Evolutionary conservation across 257 asterid genomes (phyloP).

Genomic region (Nicotiana paniculata): DNA sequence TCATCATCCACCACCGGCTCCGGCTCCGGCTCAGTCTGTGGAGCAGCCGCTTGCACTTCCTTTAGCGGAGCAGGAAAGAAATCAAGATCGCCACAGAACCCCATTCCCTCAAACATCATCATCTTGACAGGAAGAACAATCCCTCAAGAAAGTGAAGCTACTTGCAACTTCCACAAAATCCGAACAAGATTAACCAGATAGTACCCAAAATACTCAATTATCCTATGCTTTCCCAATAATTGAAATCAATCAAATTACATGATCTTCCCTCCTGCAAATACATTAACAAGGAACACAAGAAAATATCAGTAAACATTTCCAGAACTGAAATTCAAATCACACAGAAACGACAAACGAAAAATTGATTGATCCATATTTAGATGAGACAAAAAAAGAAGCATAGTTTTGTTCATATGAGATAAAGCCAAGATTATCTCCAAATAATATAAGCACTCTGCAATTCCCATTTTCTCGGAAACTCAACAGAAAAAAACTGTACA

Average conservation of each 20-base stretch:
- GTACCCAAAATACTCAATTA: conserved; percentile 7
- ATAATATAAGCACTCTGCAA: background rate
- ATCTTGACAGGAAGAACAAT: conserved; percentile 18
- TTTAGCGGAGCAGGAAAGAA: conserved; percentile 54
- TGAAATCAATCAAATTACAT: background rate
- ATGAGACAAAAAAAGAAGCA: background rate
- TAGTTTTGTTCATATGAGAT: background rate
- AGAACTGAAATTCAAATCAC: background rate
- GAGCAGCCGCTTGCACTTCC: conserved; percentile 32
- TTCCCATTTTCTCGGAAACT: conserved; percentile 1
- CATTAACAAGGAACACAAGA: background rate
- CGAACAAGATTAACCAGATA: background rate
- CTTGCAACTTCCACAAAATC: background rate
- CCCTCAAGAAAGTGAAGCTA: background rate
- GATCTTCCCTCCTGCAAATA: conserved; percentile 26
- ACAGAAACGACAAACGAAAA: background rate
- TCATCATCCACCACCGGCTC: conserved; percentile 62
- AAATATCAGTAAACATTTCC: background rate
- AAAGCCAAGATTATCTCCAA: background rate
- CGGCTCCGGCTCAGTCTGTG: conserved; percentile 30
- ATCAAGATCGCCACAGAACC: conserved; percentile 65
- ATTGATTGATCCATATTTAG: too few relatives aligned
- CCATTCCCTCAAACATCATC: conserved; percentile 83
- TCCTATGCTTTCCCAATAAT: background rate
- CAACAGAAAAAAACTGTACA: conserved; percentile 2